Base-by-base conservation (phyloP, 345 rosid genomes). In the Lepidium africanum region DNA sequence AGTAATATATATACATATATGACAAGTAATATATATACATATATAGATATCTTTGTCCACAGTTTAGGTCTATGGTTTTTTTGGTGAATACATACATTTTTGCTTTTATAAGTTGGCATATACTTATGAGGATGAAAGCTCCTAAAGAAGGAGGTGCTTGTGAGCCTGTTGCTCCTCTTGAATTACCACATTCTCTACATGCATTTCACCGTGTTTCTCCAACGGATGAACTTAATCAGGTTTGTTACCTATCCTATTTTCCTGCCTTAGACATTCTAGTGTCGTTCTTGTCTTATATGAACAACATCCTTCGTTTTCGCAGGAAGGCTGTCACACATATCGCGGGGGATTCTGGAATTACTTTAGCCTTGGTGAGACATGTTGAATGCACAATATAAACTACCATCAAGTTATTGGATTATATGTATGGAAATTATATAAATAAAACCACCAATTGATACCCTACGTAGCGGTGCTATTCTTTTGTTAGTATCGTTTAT, bases 321-420 rank as follows among this genome's bases (percentile, higher is more conserved):
- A 94, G 97, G 97, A 91, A 75, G 99, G 97, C 59, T 74, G n/a
- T 78, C 84, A 83, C 73, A 94, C 99, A 52, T 94, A 86, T 81
- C 87, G 93, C 36, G 97, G 99, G 12, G 97, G 99, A 61, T 91
- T 91, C 81, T 94, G 99, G 97, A 94, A 91, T 78, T 91, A 94
- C 83, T 94, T 91, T 72, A 94, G 97, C 82, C 81, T 94, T 79
- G 99, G 97, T 94, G 76, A 81, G 87, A 30, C 5, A 30, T 30
- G 2, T 30, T 30, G 33, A 5, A 30, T 30, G 33, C 33, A 30
- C 33, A 30, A 30, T 30, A 30, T 30, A 30, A 30, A 30, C 7
- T 30, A 30, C 33, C 33, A 30, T 30, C 33, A 30, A 30, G 33
- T 30, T 30, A 30, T 30, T 30, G 5, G 33, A 30, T 30, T 5